phyloP scores from a whole-genome alignment of 768 basidiomycete species.

The Sutorius australiensis region DNA sequence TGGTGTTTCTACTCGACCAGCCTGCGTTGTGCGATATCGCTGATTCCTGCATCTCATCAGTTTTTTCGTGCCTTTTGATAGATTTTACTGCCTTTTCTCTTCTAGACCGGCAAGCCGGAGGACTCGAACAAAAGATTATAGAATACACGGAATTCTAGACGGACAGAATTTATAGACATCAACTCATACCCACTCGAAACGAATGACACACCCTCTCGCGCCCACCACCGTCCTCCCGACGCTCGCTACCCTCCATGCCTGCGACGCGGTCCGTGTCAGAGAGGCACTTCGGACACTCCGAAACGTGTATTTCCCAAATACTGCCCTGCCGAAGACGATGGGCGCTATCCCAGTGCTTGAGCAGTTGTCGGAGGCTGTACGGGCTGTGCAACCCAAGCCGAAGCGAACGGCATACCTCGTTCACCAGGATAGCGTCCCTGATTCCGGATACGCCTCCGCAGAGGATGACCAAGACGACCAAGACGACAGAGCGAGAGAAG shows the following conservation, averaged over 20 bases:
- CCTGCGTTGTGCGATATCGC: constrained; percentile 17
- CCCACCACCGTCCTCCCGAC: constrained; percentile 57
- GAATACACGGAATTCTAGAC: constrained; percentile 10
- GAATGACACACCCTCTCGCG: constrained; percentile 22
- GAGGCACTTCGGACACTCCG: constrained; percentile 43
- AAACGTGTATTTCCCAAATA: constrained; percentile 48
- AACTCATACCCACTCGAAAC: neutral
- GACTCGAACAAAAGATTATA: constrained; percentile 14
- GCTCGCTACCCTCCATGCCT: constrained; percentile 41
- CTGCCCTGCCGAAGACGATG: constrained; percentile 8
- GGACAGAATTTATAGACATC: constrained; percentile 8
- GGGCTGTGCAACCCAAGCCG: constrained; percentile 28
- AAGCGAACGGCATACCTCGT: constrained; percentile 21
- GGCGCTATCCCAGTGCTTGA: constrained; percentile 19
- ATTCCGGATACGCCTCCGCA: constrained; percentile 78
- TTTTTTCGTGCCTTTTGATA: neutral
- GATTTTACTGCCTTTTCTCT: neutral
- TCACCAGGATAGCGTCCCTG: constrained; percentile 48
- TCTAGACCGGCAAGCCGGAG: neutral
- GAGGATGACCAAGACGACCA: constrained; percentile 47
- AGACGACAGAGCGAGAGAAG: constrained; percentile 11
- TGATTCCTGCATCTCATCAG: neutral
- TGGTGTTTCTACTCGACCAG: constrained; percentile 19
- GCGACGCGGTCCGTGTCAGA: constrained; percentile 36
- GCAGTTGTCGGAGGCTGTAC: constrained; percentile 11